Base-by-base conservation (phyloP, 257 asterid genomes). In the Forsythia viridissima region DNA sequence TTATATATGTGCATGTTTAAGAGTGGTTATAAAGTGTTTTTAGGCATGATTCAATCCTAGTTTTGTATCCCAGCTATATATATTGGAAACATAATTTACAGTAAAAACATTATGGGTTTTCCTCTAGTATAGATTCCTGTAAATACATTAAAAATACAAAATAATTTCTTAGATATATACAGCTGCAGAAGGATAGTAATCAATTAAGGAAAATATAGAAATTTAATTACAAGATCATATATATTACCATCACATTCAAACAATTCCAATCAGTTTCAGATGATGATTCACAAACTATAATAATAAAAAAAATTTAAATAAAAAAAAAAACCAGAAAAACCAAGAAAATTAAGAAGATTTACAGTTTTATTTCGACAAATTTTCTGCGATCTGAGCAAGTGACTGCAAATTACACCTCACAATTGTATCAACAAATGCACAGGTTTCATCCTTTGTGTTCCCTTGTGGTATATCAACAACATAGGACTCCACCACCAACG, bases 401-500 rank as follows among this genome's bases (percentile, higher is more conserved):
- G 96, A 93, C 71, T 88, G 95, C 72, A 93, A 81, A 80, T 93
- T 93, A 82, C 98, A 93, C 80, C 88, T 83, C 10, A 93, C 91
- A 70, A 93, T 93, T 0, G 98, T 93, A 34, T 93, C 95, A 18
- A 84, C 96, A 78, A 93, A 93, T 3, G 91, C 89, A 8, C 88
- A 86, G 18, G 98, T 93, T 30, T 93, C 98, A 6, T 93, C 98
- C 51, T 69, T 81, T 0, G 97, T 92, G 69, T 93, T 93, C 82
- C 93, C 98, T 76, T 20, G 87, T 44, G 98, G 97, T 15, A 91
- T 82, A 65, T 93, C 98, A 43, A 93, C 98, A 57, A 89, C 94
- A 48, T 92, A 93, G 38, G 97, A 93, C 6, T 93, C 98, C 73
- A 92, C 93, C 72, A 93, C 93, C 84, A 92, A 89, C 73, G 97